Evolutionary conservation across 1,284 basidiomycete species (phyloP).

Genomic region (Tilletiopsis washingtonensis): DNA sequence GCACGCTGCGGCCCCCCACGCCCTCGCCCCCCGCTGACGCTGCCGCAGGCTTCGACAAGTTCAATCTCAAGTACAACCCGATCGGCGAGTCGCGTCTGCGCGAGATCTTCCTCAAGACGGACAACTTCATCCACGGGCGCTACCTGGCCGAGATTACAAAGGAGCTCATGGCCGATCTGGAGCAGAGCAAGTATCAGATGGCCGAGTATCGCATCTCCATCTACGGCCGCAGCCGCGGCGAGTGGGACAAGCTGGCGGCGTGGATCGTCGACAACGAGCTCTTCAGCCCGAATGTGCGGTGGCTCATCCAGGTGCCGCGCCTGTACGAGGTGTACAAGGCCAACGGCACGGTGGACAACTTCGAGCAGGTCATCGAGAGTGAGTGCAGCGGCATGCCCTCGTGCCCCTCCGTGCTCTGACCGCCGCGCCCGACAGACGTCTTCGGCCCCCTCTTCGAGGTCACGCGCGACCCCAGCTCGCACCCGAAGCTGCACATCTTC

Average conservation of each 20-base stretch:
- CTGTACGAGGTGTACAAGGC: slow-evolving; percentile 94
- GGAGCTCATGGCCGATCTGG: slow-evolving; percentile 91
- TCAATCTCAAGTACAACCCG: slow-evolving; percentile 65
- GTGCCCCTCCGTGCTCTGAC: background rate
- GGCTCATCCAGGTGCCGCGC: slow-evolving; percentile 93
- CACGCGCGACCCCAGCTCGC: slow-evolving; percentile 77
- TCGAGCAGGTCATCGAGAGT: slow-evolving; percentile 77
- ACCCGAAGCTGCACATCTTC: slow-evolving; percentile 92
- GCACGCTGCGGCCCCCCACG: background rate
- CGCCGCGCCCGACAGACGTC: slow-evolving; percentile 59
- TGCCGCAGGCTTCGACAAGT: slow-evolving; percentile 59
- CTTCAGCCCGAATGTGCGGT: slow-evolving; percentile 91
- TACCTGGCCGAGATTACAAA: slow-evolving; percentile 92
- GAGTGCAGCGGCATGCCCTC: slow-evolving; percentile 55
- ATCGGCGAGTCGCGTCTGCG: slow-evolving; percentile 89
- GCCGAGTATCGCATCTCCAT: slow-evolving; percentile 91
- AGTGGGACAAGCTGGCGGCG: slow-evolving; percentile 97
- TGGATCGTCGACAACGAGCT: slow-evolving; percentile 94
- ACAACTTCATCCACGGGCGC: slow-evolving; percentile 65
- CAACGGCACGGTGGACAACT: slow-evolving; percentile 73
- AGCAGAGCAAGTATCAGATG: slow-evolving; percentile 92
- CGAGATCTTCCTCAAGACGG: slow-evolving; percentile 98
- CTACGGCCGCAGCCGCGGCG: slow-evolving; percentile 66
- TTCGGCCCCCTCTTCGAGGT: slow-evolving; percentile 94
- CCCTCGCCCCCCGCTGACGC: background rate